Conservation (phyloP, 1,284 basidiomycete genomes). For the Ganoderma lucidum region DNA sequence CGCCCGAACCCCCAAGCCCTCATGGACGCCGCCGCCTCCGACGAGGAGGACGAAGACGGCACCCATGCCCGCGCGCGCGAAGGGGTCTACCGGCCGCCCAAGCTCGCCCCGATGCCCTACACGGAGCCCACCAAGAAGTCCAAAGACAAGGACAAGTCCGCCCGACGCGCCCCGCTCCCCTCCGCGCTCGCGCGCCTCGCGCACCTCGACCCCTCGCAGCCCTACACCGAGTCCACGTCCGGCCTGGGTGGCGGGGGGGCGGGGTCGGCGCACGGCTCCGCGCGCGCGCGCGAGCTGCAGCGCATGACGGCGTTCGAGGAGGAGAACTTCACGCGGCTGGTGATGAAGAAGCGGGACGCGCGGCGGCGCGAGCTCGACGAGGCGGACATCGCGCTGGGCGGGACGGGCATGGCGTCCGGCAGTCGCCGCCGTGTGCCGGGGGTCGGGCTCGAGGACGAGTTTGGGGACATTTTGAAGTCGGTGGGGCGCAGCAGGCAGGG, state of each 20-base stretch:
- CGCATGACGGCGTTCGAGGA: conserved; percentile 94
- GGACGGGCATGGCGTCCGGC: conserved; percentile 57
- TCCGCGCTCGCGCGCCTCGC: conserved; percentile 76
- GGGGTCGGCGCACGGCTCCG: conserved; percentile 59
- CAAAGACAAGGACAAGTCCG: conserved; percentile 53
- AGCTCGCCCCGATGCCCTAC: conserved; percentile 93
- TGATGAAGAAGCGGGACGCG: conserved; percentile 92
- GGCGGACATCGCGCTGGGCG: conserved; percentile 91
- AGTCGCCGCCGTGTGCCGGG: conserved; percentile 65
- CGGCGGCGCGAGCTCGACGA: conserved; percentile 86
- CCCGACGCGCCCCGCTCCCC: conserved; percentile 62
- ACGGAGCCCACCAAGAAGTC: conserved; percentile 54
- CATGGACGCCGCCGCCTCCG: conserved; percentile 47
- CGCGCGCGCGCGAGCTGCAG: conserved; percentile 80
- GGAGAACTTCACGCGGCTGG: conserved; percentile 92
- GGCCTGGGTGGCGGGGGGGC: conserved; percentile 69
- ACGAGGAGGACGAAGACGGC: conserved; percentile 45
- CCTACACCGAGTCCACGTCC: conserved; percentile 78
- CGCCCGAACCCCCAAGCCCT: conserved; percentile 86
- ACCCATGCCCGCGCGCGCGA: conserved; percentile 37
- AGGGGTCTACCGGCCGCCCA: conserved; percentile 90
- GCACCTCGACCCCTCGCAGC: conserved; percentile 68
- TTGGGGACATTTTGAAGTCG: conserved; percentile 79
- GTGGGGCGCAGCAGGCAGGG: conserved; percentile 54
- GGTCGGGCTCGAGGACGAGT: conserved; percentile 86